phyloP scores from a whole-genome alignment of 257 asterid species.

The Nicotiana otophora region DNA sequence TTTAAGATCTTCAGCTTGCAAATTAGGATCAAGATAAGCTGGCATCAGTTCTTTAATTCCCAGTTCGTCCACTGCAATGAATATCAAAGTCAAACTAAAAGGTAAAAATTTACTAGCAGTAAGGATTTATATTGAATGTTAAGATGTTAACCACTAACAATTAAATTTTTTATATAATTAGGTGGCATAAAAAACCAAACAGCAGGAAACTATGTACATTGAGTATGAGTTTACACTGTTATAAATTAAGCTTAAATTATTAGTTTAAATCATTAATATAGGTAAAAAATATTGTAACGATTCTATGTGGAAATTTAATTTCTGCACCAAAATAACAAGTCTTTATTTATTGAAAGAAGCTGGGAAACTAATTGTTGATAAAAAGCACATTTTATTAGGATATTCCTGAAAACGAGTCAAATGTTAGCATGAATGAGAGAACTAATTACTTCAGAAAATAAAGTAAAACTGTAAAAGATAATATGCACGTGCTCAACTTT shows the following conservation, averaged over 20 bases:
- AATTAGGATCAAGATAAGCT: slow-evolving; percentile 59
- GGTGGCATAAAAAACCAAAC: not conserved
- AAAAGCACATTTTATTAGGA: no score
- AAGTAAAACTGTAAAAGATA: no score
- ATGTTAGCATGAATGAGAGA: not conserved
- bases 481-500: not conserved
- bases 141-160: no score
- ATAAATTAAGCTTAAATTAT: no score
- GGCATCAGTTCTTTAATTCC: slow-evolving; percentile 51
- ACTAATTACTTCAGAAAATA: not conserved
- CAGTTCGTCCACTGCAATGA: slow-evolving; percentile 48
- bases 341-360: not conserved
- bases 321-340: not conserved
- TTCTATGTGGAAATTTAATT: not conserved
- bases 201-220: not conserved
- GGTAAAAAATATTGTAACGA: no score
- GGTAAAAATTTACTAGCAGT: no score
- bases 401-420: not conserved
- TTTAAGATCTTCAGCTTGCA: slow-evolving; percentile 39
- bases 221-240: not conserved
- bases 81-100: no score
- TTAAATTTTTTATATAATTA: no score
- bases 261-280: no score
- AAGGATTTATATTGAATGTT: no score
- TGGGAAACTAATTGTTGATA: not conserved